Conservation (phyloP, 495 filamentous ascomycete species). For the Copromyces sp. region DNA sequence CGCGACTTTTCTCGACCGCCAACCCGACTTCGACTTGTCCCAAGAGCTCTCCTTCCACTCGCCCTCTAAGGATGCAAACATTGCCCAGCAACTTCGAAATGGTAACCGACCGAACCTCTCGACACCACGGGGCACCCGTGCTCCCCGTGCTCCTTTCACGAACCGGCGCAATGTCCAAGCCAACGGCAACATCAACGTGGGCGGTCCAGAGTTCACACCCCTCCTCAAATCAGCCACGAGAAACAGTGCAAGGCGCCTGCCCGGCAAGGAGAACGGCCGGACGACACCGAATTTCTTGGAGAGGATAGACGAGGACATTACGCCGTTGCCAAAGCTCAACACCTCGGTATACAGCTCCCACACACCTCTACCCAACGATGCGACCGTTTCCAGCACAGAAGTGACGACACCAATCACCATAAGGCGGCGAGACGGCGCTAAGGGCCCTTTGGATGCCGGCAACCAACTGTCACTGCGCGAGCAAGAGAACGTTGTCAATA, state of each 20-base stretch:
- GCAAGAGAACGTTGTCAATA: constrained; percentile 90
- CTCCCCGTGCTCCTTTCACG: constrained; percentile 53
- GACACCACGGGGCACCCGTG: constrained; percentile 54
- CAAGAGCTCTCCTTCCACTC: constrained; percentile 78
- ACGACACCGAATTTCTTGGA: constrained; percentile 62
- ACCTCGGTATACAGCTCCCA: constrained; percentile 41
- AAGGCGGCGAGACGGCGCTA: constrained; percentile 48
- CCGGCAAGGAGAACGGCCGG: constrained; percentile 41
- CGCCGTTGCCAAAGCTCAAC: constrained; percentile 44
- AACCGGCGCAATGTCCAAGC: constrained; percentile 56
- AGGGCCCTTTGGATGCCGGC: constrained; percentile 62
- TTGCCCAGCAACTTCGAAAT: constrained; percentile 56
- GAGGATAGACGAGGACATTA: constrained; percentile 52
- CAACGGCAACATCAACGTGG: constrained; percentile 45
- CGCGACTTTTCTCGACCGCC: constrained; percentile 62
- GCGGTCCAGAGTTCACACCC: constrained; percentile 80
- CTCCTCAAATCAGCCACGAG: constrained; percentile 81
- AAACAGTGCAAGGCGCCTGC: constrained; percentile 54
- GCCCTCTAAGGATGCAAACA: constrained; percentile 67
- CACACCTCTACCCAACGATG: constrained; percentile 44
- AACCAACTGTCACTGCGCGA: constrained; percentile 84
- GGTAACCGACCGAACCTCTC: constrained; percentile 50
- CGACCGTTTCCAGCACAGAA: constrained; percentile 64
- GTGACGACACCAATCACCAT: constrained; percentile 68
- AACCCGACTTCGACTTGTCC: constrained; percentile 66